Percentiles rank a stretch among this genome's conserved stretches.
These are phyloP conservation scores for Pleurostoma richardsiae DNA, from an alignment of 2,329 filamentous ascomycete genomes.

Conservation along the genomic window DNA sequence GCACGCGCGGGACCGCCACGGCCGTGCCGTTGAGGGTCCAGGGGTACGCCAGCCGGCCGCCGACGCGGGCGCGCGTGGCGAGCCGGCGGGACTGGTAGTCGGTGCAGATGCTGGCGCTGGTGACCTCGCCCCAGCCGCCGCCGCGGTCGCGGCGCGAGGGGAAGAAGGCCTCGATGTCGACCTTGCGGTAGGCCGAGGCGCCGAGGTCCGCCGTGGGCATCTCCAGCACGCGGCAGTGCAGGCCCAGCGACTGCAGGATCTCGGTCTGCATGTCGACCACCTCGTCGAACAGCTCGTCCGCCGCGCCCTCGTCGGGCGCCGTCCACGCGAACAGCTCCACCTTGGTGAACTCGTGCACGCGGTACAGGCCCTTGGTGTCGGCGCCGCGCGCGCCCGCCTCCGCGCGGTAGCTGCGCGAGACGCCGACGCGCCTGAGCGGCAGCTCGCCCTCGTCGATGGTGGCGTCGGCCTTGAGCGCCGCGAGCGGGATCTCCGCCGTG, in stretches of 20 bases:
- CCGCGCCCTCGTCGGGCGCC: slow-evolving; percentile 42
- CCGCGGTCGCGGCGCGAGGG: slow-evolving; percentile 66
- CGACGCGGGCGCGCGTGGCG: slow-evolving; percentile 63
- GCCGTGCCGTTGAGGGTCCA: slow-evolving; percentile 94
- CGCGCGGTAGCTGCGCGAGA: slow-evolving; percentile 90
- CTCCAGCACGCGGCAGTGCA: slow-evolving; percentile 84
- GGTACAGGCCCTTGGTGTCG: slow-evolving; percentile 90
- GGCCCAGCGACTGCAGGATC: slow-evolving; percentile 69
- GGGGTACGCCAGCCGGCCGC: slow-evolving; percentile 64
- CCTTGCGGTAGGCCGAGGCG: slow-evolving; percentile 79
- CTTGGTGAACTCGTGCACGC: slow-evolving; percentile 98
- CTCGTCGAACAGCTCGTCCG: slow-evolving; percentile 68
- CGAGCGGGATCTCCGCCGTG: slow-evolving; percentile 92
- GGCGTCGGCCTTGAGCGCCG: slow-evolving; percentile 78
- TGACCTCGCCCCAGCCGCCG: slow-evolving; percentile 88
- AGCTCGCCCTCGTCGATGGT: slow-evolving; percentile 61
- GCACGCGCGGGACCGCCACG: slow-evolving; percentile 80
- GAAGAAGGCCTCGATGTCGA: slow-evolving; percentile 93
- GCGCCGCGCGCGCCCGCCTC: slow-evolving; percentile 88
- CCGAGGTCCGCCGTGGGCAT: slow-evolving; percentile 90
- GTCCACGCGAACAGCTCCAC: slow-evolving; percentile 98
- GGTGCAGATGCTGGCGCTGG: slow-evolving; percentile 83
- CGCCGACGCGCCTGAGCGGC: slow-evolving; percentile 75
- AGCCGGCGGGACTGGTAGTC: slow-evolving; percentile 89
- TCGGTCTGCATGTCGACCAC: slow-evolving; percentile 84